phyloP scores from a whole-genome alignment of 1,284 basidiomycete species.

The Flammula alnicola region DNA sequence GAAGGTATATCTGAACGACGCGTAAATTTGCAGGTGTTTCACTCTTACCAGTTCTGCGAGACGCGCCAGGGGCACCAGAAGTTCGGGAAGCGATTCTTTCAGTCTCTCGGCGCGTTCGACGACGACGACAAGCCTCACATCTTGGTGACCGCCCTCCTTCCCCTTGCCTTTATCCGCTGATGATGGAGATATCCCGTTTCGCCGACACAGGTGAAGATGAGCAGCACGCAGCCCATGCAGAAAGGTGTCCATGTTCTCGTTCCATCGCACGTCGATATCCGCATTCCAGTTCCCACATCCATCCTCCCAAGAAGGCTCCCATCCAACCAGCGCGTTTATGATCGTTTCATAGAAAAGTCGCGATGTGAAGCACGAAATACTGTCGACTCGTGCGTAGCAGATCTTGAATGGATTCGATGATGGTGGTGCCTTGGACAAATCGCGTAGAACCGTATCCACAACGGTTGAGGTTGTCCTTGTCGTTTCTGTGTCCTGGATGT shows the following conservation, averaged over 20 bases:
- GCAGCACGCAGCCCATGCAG: constrained; percentile 57
- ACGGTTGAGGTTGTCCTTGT: constrained; percentile 49
- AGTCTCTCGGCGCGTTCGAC: constrained; percentile 75
- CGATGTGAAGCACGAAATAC: constrained; percentile 67
- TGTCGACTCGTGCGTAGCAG: constrained; percentile 56
- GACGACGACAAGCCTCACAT: constrained; percentile 59
- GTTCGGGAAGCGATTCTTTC: constrained; percentile 61
- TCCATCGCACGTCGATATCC: constrained; percentile 32
- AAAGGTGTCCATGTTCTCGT: constrained; percentile 68
- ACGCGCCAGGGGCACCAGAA: constrained; percentile 64
- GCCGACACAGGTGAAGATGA: constrained; percentile 26
- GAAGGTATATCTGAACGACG: constrained; percentile 3
- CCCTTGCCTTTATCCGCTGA: constrained; percentile 36
- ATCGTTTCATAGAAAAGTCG: constrained; percentile 72
- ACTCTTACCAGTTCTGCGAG: constrained; percentile 73
- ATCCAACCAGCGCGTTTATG: constrained; percentile 61
- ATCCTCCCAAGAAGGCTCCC: constrained; percentile 59
- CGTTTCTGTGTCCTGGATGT: constrained; percentile 67
- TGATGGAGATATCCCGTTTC: neutral
- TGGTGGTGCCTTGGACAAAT: constrained; percentile 14
- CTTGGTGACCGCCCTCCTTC: constrained; percentile 21
- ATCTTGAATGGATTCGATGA: constrained; percentile 26
- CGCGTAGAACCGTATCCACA: constrained; percentile 43
- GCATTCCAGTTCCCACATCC: constrained; percentile 62
- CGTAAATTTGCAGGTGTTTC: constrained; percentile 14